Percentiles rank a stretch among this genome's conserved stretches.
These are phyloP conservation scores for Yarrowia osloensis DNA, from an alignment of 805 yeast genomes.

Conservation along the genomic window DNA sequence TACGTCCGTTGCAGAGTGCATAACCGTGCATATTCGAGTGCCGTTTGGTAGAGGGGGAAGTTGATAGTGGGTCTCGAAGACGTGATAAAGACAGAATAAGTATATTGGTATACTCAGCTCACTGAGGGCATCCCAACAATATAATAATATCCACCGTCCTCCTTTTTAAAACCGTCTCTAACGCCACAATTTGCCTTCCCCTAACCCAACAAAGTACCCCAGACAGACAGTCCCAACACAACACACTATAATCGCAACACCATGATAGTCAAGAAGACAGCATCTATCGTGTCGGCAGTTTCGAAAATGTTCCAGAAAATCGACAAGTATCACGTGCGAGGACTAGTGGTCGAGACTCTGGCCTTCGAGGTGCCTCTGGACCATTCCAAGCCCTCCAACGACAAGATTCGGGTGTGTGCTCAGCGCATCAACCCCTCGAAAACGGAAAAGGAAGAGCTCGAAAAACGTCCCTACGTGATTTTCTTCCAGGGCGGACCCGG, in stretches of 20 bases:
- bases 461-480: background rate
- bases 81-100: no score
- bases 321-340: conserved; percentile 7
- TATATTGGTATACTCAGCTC: no score
- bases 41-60: no score
- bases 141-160: background rate
- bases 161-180: no score
- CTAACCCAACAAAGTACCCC: background rate
- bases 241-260: background rate
- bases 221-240: background rate
- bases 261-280: background rate
- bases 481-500: conserved; percentile 31
- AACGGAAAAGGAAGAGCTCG: background rate
- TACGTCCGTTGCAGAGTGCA: no score
- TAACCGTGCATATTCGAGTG: no score
- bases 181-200: no score
- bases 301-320: conserved; percentile 9
- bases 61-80: no score
- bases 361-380: conserved; percentile 22
- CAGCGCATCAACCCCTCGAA: conserved; percentile 16
- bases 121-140: background rate
- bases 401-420: conserved; percentile 6
- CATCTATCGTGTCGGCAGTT: background rate
- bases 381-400: background rate
- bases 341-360: conserved; percentile 22